These are phyloP conservation scores for Davidsoniella eucalypti DNA, from an alignment of 2,329 filamentous ascomycete genomes.

Conservation along the genomic window DNA sequence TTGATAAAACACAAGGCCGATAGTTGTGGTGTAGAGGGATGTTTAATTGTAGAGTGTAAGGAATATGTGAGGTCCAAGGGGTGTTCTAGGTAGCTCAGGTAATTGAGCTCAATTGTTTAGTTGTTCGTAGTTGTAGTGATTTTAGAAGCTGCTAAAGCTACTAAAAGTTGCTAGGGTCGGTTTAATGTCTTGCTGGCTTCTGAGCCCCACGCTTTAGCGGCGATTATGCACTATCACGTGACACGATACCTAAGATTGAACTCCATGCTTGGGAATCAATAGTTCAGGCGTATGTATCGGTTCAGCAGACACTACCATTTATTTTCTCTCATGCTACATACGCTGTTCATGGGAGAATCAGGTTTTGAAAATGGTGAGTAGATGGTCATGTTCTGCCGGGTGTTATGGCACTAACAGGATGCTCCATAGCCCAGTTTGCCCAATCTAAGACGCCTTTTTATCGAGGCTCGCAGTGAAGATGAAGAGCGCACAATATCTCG, in stretches of 20 bases:
- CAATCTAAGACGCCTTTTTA: conserved; percentile 89
- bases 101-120: neutral
- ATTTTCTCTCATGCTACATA: no score
- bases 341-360: neutral
- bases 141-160: no score
- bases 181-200: conserved; percentile 9
- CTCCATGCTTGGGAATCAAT: neutral
- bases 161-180: no score
- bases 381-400: neutral
- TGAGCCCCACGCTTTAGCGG: neutral
- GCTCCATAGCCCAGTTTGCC: conserved; percentile 58
- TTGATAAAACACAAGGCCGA: neutral
- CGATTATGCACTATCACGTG: no score
- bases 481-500: conserved; percentile 91
- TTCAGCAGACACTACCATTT: no score
- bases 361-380: conserved; percentile 4
- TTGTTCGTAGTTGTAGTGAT: no score
- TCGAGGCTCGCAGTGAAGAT: conserved; percentile 79
- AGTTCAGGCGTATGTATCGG: neutral
- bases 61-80: conserved; percentile 5
- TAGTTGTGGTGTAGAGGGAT: neutral
- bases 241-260: neutral
- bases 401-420: conserved; percentile 6
- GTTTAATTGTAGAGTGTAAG: neutral
- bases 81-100: neutral